A percentile compares a stretch with the other conserved stretches of the same genome.
Conservation (phyloP, 1,284 basidiomycete species). For the Pseudozyma hubeiensis region DNA sequence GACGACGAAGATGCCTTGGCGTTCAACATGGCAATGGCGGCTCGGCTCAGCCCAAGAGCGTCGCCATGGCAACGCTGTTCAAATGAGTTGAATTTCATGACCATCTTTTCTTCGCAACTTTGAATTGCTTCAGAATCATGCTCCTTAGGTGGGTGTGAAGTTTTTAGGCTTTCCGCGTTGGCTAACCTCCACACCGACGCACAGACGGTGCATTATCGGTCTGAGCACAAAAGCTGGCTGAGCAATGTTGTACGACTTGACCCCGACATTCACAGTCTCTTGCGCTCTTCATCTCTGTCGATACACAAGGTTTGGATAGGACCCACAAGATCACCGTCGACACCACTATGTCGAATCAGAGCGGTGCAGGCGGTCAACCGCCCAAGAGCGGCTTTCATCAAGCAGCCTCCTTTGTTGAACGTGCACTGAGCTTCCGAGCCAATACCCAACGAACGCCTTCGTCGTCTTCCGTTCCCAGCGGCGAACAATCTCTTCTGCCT, state of each 20-base stretch:
- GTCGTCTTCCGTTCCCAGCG: conserved; percentile 5
- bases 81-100: no score
- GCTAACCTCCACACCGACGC: conserved; percentile 1
- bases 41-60: no score
- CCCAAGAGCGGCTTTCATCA: conserved; percentile 45
- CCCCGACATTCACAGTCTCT: background rate
- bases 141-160: background rate
- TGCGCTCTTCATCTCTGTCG: background rate
- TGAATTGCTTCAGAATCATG: no score
- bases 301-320: background rate
- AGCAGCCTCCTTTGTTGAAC: conserved; percentile 46
- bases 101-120: no score
- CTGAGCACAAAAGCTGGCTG: background rate
- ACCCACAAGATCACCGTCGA: background rate
- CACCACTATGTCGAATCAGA: background rate
- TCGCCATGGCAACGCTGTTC: no score
- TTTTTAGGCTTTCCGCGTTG: background rate
- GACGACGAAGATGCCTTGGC: no score
- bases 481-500: conserved; percentile 3
- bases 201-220: background rate
- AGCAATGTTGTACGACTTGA: background rate
- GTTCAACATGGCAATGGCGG: no score
- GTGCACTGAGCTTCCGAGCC: conserved; percentile 43
- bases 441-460: conserved; percentile 18
- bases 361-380: background rate